A percentile compares a stretch with the other conserved stretches of the same genome.
These are phyloP conservation scores for Claviceps monticola DNA, from an alignment of 2,329 filamentous ascomycete genomes.

Conservation along the genomic window DNA sequence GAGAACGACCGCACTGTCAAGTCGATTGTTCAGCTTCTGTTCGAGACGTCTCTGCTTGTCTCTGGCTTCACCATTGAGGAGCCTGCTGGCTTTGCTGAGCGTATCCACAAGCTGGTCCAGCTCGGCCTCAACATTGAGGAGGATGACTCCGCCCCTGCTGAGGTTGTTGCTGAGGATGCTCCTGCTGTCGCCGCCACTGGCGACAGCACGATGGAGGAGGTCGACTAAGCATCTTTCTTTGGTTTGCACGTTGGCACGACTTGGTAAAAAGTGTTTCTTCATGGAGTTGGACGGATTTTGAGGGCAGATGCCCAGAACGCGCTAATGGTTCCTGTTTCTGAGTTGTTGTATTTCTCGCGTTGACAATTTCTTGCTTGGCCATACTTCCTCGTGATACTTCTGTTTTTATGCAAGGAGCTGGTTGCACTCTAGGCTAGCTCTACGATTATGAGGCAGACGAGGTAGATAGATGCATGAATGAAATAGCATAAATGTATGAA, in stretches of 20 bases:
- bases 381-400: slow-evolving; percentile 19
- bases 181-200: slow-evolving; percentile 46
- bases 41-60: slow-evolving; percentile 95
- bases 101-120: slow-evolving; percentile 98
- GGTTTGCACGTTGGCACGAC: slow-evolving; percentile 20
- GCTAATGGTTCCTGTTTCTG: slow-evolving; percentile 15
- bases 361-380: slow-evolving; percentile 15
- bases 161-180: slow-evolving; percentile 43
- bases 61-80: slow-evolving; percentile 99
- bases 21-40: slow-evolving; percentile 95
- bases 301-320: slow-evolving; percentile 18
- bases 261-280: slow-evolving; percentile 22
- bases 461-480: slow-evolving; percentile 25
- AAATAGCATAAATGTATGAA: slow-evolving; percentile 15
- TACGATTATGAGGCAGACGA: slow-evolving; percentile 27
- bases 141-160: slow-evolving; percentile 58
- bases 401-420: slow-evolving; percentile 8
- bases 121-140: slow-evolving; percentile 96
- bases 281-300: slow-evolving; percentile 28
- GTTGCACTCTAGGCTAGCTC: slow-evolving; percentile 27
- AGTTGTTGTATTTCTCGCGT: slow-evolving; percentile 11
- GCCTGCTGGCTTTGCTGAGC: slow-evolving; percentile 93
- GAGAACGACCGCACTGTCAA: slow-evolving; percentile 99
- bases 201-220: slow-evolving; percentile 99
- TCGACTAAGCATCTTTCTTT: slow-evolving; percentile 55